These are phyloP conservation scores for Phytophthora nicotianae DNA, from an alignment of 352 stramenopile genomes.

Conservation along the genomic window DNA sequence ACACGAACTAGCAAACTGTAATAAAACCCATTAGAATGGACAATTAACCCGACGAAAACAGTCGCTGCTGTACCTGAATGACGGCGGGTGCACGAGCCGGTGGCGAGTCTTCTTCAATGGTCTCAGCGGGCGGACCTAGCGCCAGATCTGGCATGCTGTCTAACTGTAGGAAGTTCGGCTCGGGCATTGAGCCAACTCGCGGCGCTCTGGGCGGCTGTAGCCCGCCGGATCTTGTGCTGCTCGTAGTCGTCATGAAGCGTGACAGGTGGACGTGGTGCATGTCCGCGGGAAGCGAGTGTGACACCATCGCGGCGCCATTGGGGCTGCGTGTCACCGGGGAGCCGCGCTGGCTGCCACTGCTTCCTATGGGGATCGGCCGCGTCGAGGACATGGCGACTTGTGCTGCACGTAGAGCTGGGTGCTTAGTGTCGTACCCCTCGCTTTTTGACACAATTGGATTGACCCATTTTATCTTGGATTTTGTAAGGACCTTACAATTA, in stretches of 20 bases:
- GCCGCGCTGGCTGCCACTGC: constrained; percentile 48
- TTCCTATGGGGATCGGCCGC: constrained; percentile 59
- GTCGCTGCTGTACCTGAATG: constrained; percentile 39
- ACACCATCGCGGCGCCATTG: constrained; percentile 33
- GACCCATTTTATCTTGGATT: constrained; percentile 6
- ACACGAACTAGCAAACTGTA: constrained; percentile 72
- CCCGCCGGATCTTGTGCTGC: constrained; percentile 27
- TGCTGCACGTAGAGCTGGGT: constrained; percentile 5
- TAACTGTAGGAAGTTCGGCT: constrained; percentile 60
- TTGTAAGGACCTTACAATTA: neutral
- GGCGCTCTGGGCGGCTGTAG: constrained; percentile 59
- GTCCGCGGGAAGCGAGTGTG: constrained; percentile 69
- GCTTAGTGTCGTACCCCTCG: constrained; percentile 18
- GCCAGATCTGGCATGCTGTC: constrained; percentile 64
- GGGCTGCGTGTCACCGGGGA: constrained; percentile 38
- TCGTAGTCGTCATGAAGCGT: constrained; percentile 37
- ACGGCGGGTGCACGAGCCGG: constrained; percentile 44
- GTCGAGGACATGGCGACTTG: constrained; percentile 41
- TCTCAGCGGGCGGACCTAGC: constrained; percentile 52
- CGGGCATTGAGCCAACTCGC: constrained; percentile 64
- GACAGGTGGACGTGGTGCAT: constrained; percentile 48
- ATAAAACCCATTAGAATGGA: constrained; percentile 12
- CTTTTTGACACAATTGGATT: constrained; percentile 24
- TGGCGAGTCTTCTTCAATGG: constrained; percentile 28
- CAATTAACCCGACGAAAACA: constrained; percentile 1